Conservation (phyloP, 495 filamentous ascomycete genomes). For the Aspergillus haitiensis region DNA sequence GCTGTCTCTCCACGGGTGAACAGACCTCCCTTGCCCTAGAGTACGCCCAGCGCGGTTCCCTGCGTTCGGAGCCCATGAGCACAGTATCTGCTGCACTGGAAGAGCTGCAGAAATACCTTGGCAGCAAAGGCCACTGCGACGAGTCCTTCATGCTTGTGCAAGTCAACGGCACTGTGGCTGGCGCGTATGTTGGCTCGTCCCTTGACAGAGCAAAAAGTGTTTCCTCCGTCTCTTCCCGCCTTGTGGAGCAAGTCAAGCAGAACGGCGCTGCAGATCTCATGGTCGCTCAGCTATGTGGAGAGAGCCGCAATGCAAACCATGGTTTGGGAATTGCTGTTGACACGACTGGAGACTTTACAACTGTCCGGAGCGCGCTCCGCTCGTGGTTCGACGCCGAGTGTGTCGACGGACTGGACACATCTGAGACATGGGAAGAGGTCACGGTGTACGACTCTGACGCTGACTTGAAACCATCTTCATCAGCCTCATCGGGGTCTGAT, state of each 20-base stretch:
- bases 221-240: neutral
- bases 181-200: constrained; percentile 7
- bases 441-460: neutral
- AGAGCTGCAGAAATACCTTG: neutral
- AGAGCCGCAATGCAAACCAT: constrained; percentile 10
- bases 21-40: neutral
- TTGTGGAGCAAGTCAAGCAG: neutral
- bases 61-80: neutral
- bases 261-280: neutral
- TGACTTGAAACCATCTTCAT: neutral
- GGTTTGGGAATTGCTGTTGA: constrained; percentile 9
- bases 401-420: neutral
- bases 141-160: constrained; percentile 6
- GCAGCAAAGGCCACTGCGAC: neutral
- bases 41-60: neutral
- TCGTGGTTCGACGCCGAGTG: constrained; percentile 14
- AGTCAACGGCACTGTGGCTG: constrained; percentile 8
- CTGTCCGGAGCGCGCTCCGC: constrained; percentile 6
- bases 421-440: neutral
- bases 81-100: neutral
- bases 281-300: constrained; percentile 16
- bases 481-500: no score
- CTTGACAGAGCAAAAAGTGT: neutral
- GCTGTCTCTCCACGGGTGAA: neutral
- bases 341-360: constrained; percentile 2